phyloP scores from a whole-genome alignment of 306 rosid species.

The Cucumis cinereus region DNA sequence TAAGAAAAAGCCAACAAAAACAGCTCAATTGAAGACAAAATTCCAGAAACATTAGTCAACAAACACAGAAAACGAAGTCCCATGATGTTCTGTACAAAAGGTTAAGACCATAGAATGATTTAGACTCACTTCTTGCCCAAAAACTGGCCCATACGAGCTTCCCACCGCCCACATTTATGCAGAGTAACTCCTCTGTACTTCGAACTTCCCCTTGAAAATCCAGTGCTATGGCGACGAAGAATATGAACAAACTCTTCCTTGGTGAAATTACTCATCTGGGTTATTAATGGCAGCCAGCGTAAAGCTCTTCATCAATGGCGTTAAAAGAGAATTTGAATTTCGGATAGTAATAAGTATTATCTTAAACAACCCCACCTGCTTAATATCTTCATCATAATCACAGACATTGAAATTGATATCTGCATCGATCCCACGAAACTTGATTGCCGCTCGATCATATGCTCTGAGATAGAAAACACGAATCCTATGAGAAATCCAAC shows the following conservation, averaged over 20 bases:
- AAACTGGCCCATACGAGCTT: slow-evolving; percentile 98
- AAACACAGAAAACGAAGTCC: background rate
- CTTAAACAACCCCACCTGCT: slow-evolving; percentile 36
- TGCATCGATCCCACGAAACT: slow-evolving; percentile 83
- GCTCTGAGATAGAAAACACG: slow-evolving; percentile 35
- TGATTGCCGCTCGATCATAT: slow-evolving; percentile 93
- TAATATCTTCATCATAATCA: slow-evolving; percentile 82
- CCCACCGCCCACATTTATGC: slow-evolving; percentile 98
- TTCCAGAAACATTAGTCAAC: background rate
- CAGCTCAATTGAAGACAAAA: slow-evolving; percentile 12
- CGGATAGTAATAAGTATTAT: background rate
- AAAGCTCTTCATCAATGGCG: background rate
- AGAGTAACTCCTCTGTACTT: slow-evolving; percentile 88
- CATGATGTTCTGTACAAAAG: background rate
- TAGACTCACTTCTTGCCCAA: slow-evolving; percentile 73
- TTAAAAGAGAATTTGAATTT: background rate
- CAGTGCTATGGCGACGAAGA: slow-evolving; percentile 86
- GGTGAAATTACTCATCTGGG: slow-evolving; percentile 63
- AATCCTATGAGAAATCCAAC: background rate
- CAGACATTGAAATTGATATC: slow-evolving; percentile 76
- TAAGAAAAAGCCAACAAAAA: slow-evolving; percentile 5
- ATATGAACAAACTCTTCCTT: slow-evolving; percentile 92
- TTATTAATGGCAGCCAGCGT: slow-evolving; percentile 4
- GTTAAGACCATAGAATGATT: background rate
- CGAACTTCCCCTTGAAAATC: slow-evolving; percentile 88